These are phyloP conservation scores for Corinectria fuckeliana DNA, from an alignment of 2,329 filamentous ascomycete genomes.

Conservation along the genomic window DNA sequence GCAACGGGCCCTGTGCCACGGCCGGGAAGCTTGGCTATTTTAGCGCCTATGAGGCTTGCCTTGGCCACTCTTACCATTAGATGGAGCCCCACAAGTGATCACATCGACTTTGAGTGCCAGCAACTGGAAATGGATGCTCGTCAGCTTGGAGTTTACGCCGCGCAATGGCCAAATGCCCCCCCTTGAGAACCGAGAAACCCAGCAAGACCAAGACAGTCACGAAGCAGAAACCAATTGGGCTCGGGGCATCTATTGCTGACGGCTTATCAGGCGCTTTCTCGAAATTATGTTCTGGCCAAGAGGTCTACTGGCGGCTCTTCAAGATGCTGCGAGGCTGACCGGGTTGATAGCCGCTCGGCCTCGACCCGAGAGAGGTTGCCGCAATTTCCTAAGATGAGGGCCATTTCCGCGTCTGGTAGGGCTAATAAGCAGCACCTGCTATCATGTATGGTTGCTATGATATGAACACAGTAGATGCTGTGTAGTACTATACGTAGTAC, in stretches of 20 bases:
- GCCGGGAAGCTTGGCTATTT: constrained; percentile 27
- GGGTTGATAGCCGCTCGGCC: constrained; percentile 27
- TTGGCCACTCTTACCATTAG: background rate
- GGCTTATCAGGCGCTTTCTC: constrained; percentile 13
- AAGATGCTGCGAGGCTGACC: constrained; percentile 9
- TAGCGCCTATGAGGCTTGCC: constrained; percentile 20
- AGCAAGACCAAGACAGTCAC: constrained; percentile 5
- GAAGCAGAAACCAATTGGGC: constrained; percentile 9
- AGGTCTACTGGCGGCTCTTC: constrained; percentile 10
- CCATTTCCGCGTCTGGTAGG: constrained; percentile 30
- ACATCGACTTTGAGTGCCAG: background rate
- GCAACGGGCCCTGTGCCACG: constrained; percentile 29
- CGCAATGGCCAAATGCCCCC: no score
- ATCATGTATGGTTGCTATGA: background rate
- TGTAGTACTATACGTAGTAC: background rate
- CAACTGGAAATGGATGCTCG: background rate
- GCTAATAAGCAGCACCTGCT: constrained; percentile 16
- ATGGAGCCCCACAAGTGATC: background rate
- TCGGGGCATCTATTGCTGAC: constrained; percentile 8
- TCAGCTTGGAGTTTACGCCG: background rate
- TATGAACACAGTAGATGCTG: constrained; percentile 9
- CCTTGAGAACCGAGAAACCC: background rate
- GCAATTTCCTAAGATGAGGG: constrained; percentile 42
- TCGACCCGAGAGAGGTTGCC: constrained; percentile 30
- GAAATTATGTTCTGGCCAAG: constrained; percentile 15